These are phyloP conservation scores for Saccharomycopsis fodiens DNA, from an alignment of 805 yeast genomes.

Conservation along the genomic window DNA sequence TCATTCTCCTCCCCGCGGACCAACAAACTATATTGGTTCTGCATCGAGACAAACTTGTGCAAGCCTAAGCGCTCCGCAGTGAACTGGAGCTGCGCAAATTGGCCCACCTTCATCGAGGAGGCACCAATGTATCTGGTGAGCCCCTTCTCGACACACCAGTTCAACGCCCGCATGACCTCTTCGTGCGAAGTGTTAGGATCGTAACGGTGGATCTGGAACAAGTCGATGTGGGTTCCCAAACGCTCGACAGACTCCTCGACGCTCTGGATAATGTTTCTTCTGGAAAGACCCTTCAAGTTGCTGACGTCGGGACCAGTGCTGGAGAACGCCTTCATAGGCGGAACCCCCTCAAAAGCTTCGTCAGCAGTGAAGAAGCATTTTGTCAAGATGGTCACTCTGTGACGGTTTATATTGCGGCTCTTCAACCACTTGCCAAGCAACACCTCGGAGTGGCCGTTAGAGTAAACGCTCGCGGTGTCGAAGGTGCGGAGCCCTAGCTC, in stretches of 20 bases:
- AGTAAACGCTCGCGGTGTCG: slow-evolving; percentile 44
- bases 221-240: slow-evolving; percentile 46
- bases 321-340: neutral
- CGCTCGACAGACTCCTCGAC: slow-evolving; percentile 35
- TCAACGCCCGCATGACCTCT: slow-evolving; percentile 50
- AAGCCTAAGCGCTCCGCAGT: slow-evolving; percentile 50
- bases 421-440: too few species aligned
- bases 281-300: slow-evolving; percentile 37
- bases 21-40: slow-evolving; percentile 47
- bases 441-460: slow-evolving; percentile 41
- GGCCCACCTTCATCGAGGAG: slow-evolving; percentile 49
- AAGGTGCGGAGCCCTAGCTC: slow-evolving; percentile 40
- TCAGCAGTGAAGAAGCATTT: slow-evolving; percentile 34
- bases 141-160: slow-evolving; percentile 42
- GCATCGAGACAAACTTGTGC: slow-evolving; percentile 54
- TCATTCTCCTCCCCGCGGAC: slow-evolving; percentile 63
- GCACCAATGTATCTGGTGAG: slow-evolving; percentile 53
- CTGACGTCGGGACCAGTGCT: too few species aligned
- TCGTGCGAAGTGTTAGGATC: slow-evolving; percentile 41
- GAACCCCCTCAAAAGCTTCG: neutral
- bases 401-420: slow-evolving; percentile 44
- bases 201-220: slow-evolving; percentile 49
- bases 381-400: slow-evolving; percentile 46
- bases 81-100: too few species aligned
- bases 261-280: too few species aligned